Percentiles rank a stretch among this genome's conserved stretches.
These are phyloP conservation scores for Thinopyrum elongatum DNA, from an alignment of 176 grass and related monocot genomes.

Conservation along the genomic window DNA sequence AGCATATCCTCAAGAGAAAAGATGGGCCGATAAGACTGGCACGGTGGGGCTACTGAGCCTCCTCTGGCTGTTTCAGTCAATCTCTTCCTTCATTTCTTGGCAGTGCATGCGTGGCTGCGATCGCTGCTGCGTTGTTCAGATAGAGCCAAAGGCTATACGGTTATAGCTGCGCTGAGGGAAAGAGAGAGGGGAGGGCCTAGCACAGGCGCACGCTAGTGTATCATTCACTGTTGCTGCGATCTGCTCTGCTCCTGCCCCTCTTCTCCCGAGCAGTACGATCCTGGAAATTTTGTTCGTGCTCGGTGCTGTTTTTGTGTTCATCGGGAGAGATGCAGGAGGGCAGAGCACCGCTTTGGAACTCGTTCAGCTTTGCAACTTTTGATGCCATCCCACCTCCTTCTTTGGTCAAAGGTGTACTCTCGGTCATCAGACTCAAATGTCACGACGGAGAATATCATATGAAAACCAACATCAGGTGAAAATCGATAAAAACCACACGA, in stretches of 20 bases:
- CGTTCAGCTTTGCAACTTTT: background rate
- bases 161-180: slow-evolving; percentile 2
- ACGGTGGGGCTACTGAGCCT: background rate
- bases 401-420: slow-evolving; percentile 6
- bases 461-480: too few relatives aligned
- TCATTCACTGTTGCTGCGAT: slow-evolving; percentile 33
- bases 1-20: background rate
- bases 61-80: background rate
- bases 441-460: background rate
- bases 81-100: background rate
- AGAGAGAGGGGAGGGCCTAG: background rate
- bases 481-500: too few relatives aligned
- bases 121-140: background rate
- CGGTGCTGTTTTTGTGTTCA: slow-evolving; percentile 9
- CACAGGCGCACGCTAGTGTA: background rate
- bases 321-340: background rate
- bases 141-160: background rate
- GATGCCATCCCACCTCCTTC: background rate
- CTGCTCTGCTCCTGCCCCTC: background rate
- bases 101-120: background rate
- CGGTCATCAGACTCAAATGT: background rate
- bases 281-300: slow-evolving; percentile 20
- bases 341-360: background rate
- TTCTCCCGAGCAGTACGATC: slow-evolving; percentile 7
- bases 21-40: background rate